phyloP scores from a whole-genome alignment of 2,329 filamentous ascomycete genomes.

The Arachnomyces sp. region DNA sequence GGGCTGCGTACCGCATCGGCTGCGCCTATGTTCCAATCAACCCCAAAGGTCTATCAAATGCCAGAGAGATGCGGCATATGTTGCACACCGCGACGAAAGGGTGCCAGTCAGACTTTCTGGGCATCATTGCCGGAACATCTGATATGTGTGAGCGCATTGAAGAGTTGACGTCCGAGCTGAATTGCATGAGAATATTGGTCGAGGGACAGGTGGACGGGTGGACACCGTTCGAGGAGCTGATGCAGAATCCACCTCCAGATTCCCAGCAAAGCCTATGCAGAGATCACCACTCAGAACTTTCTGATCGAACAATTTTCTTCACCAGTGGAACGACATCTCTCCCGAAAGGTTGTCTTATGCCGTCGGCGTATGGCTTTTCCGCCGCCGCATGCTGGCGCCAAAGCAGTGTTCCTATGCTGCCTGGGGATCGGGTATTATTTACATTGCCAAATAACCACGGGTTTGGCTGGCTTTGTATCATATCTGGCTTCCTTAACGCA shows the following conservation, averaged over 20 bases:
- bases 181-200: no score
- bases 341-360: slow-evolving; percentile 13
- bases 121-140: no score
- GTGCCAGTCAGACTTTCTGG: no score
- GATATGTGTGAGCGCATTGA: no score
- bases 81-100: no score
- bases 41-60: slow-evolving; percentile 8
- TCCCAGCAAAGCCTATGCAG: no score
- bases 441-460: slow-evolving; percentile 13
- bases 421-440: slow-evolving; percentile 7
- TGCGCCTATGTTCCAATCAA: slow-evolving; percentile 12
- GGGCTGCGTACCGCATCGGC: slow-evolving; percentile 13
- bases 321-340: slow-evolving; percentile 15
- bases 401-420: slow-evolving; percentile 7
- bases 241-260: no score
- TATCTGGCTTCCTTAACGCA: slow-evolving; percentile 9
- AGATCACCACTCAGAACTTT: no score
- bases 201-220: no score
- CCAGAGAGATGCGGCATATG: slow-evolving; percentile 1
- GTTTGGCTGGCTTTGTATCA: slow-evolving; percentile 10
- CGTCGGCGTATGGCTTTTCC: slow-evolving; percentile 7
- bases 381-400: slow-evolving; percentile 4
- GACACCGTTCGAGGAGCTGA: no score
- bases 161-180: no score
- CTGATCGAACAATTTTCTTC: slow-evolving; percentile 9